Evolutionary conservation across 2,329 filamentous ascomycete species (phyloP), one percentile per base, ranked within the genome.

Genomic region (Trichoderma pleuroti): DNA sequence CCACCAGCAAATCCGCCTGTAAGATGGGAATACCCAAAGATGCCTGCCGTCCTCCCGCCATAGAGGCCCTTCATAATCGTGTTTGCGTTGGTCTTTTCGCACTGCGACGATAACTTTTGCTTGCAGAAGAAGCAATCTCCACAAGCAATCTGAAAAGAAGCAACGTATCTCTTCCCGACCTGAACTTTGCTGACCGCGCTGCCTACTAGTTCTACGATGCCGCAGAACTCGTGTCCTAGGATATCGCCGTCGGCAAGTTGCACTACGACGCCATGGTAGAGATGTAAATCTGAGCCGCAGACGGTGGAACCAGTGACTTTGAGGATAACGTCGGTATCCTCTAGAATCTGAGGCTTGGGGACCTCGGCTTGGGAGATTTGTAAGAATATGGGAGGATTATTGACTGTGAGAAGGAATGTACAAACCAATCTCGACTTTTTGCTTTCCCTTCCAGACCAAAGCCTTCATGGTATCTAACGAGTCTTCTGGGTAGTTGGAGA

Each of bases 1-100:
- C 93, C 93, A 62, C 94, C 93, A 1, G 93, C 93, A 77, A 95
- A 97, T 0, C 94, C 94, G 8, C 93, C 93, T 0, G 92, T 94
- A 77, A 97, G 93, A 77, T 93, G 91, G 3, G 88, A 90, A 76
- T 92, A 92, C 1, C 91, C 90, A 76, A 92, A 92, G 73, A 92
- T 90, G 21, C 89, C 93, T 8, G 92, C 86, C 5, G 93, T 94
- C 64, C 89, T 86, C 2, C 89, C 89, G 14, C 93, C 93, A 77
- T 96, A 97, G 89, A 97, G 91, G 67, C 39, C 18, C 39, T 42
- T 42, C 39, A 42, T 42, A 5, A 16, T 42, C 39, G 39, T 42
- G 39, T 42, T 42, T 42, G 39, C 39, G 39, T 42, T 42, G 39
- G 39, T 42, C 39, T 42, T 42, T 42, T 42, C 39, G 39, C 39